These are phyloP conservation scores for Phytophthora meadii DNA, from an alignment of 352 stramenopile genomes.

Conservation along the genomic window DNA sequence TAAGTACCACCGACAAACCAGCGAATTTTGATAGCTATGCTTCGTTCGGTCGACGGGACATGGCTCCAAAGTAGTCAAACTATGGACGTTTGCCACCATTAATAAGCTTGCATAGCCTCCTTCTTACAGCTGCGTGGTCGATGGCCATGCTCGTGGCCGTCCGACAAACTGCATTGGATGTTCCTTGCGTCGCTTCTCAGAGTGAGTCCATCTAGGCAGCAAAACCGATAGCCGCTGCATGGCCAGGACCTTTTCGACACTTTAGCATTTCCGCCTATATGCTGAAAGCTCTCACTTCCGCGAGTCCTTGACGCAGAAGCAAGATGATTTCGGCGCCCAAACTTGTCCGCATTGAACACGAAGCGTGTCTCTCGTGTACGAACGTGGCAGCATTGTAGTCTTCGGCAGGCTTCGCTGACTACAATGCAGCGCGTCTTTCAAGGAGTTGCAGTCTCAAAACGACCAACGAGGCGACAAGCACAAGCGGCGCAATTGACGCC, in stretches of 20 bases:
- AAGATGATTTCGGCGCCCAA: slow-evolving; percentile 9
- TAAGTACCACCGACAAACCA: not conserved
- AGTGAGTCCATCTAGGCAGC: slow-evolving; percentile 1
- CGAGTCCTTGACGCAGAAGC: slow-evolving; percentile 6
- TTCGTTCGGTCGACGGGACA: no score
- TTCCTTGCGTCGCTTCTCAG: not conserved
- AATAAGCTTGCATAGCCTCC: not conserved
- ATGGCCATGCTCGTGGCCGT: slow-evolving; percentile 4
- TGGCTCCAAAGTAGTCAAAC: no score
- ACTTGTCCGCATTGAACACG: not conserved
- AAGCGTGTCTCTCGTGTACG: not conserved
- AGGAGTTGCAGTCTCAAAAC: not conserved
- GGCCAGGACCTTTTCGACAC: no score
- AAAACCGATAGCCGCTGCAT: not conserved
- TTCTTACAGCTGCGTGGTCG: not conserved
- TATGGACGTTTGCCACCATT: not conserved
- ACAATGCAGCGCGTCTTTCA: no score
- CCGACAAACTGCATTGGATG: not conserved
- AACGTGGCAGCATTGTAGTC: not conserved
- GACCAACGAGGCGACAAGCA: not conserved
- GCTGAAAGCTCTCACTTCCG: not conserved
- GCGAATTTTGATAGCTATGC: no score
- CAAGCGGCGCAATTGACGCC: not conserved
- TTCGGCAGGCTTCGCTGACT: not conserved
- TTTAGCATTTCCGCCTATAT: not conserved